These are phyloP conservation scores for Pseudogymnoascus sp. DNA, from an alignment of 2,329 filamentous ascomycete genomes.

Conservation along the genomic window DNA sequence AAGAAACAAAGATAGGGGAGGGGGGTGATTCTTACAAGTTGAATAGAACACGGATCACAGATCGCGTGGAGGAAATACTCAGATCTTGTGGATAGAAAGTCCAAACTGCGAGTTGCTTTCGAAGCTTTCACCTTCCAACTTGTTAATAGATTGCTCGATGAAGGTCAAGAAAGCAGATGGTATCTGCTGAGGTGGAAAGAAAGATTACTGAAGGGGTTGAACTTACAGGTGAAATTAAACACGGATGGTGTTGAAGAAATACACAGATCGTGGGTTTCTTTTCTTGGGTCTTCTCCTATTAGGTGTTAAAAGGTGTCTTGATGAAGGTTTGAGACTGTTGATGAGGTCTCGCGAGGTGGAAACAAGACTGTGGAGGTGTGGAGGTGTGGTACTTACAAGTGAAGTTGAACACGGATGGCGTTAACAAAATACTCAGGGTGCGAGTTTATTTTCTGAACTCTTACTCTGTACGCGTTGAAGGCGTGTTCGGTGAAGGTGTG, in stretches of 20 bases:
- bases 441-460: not conserved
- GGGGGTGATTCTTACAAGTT: not conserved
- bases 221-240: not conserved
- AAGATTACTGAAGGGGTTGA: not conserved
- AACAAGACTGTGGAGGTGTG: not conserved
- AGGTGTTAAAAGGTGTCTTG: not conserved
- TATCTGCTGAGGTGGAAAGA: not conserved
- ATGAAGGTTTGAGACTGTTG: not conserved
- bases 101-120: not conserved
- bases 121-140: not conserved
- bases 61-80: not conserved
- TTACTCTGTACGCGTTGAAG: not conserved
- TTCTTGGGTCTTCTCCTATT: not conserved
- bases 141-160: not conserved
- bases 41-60: not conserved
- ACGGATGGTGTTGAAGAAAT: not conserved
- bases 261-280: not conserved
- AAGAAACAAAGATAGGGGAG: not conserved
- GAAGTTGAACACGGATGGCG: not conserved
- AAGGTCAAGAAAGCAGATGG: not conserved
- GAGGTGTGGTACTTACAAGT: not conserved
- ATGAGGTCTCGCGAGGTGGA: not conserved
- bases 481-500: not conserved
- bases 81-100: not conserved
- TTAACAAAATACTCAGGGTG: not conserved